Percentiles rank a stretch among this genome's conserved stretches.
Conservation (phyloP, 1,284 basidiomycete species). For the Fomitopsis betulina region DNA sequence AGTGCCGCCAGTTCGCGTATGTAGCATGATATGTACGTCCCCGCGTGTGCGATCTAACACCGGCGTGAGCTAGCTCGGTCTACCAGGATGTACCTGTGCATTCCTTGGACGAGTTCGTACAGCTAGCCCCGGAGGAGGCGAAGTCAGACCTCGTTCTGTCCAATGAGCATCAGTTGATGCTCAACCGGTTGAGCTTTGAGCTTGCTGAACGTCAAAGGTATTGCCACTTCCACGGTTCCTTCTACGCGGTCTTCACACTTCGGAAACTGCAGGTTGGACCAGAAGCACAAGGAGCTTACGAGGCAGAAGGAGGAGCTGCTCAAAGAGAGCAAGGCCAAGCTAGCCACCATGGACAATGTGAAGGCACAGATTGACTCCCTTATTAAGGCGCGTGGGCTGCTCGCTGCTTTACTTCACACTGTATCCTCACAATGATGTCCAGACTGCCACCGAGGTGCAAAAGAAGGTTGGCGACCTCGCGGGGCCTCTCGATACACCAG, state of each 20-base stretch:
- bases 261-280: slow-evolving; percentile 49
- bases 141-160: slow-evolving; percentile 53
- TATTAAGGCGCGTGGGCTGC: slow-evolving; percentile 48
- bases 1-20: slow-evolving; percentile 82
- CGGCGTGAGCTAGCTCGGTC: slow-evolving; percentile 41
- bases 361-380: slow-evolving; percentile 69
- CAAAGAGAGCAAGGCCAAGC: slow-evolving; percentile 65
- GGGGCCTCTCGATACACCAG: slow-evolving; percentile 27
- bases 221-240: slow-evolving; percentile 13
- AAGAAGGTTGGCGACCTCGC: slow-evolving; percentile 72
- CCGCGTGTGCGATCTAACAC: slow-evolving; percentile 1
- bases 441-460: slow-evolving; percentile 67
- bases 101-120: slow-evolving; percentile 57
- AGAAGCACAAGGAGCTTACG: slow-evolving; percentile 57
- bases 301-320: slow-evolving; percentile 68
- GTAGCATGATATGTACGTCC: slow-evolving; percentile 21
- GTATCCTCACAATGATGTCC: slow-evolving; percentile 5
- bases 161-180: slow-evolving; percentile 75
- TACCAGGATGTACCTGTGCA: slow-evolving; percentile 79
- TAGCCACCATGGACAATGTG: slow-evolving; percentile 64
- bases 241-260: slow-evolving; percentile 4
- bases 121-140: slow-evolving; percentile 62
- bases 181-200: slow-evolving; percentile 77
- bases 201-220: slow-evolving; percentile 78
- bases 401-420: neutral